Percentiles rank a stretch among this genome's conserved stretches.
Evolutionary conservation across 306 rosid species (phyloP).

Genomic region (Neltuma alba): DNA sequence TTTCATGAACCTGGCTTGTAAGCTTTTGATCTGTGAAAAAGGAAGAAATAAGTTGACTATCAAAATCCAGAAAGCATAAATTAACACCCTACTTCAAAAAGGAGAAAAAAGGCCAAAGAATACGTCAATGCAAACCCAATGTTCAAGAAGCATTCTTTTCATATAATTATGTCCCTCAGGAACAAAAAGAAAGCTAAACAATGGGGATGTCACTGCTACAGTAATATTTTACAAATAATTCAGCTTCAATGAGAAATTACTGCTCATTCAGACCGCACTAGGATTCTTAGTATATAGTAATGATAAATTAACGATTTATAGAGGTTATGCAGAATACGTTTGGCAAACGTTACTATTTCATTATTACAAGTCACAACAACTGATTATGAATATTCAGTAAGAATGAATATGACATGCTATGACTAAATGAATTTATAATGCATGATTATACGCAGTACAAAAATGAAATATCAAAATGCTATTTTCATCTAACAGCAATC

Average conservation of each 20-base stretch:
- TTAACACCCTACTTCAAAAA: neutral
- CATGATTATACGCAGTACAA: neutral
- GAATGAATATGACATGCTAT: neutral
- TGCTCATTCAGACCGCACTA: neutral
- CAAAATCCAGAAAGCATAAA: slow-evolving; percentile 5
- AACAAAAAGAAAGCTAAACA: neutral
- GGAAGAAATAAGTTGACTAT: slow-evolving; percentile 34
- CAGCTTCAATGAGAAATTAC: neutral
- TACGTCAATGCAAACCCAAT: slow-evolving; percentile 7
- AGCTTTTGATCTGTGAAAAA: slow-evolving; percentile 82
- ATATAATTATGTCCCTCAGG: neutral
- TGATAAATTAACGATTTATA: neutral
- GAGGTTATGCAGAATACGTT: neutral
- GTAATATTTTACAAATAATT: neutral
- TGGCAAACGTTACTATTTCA: neutral
- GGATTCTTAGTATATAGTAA: neutral
- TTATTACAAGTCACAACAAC: neutral
- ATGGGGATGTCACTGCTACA: neutral
- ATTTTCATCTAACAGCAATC: neutral
- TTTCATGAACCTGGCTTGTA: slow-evolving; percentile 94
- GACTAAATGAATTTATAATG: neutral
- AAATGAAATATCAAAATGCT: neutral
- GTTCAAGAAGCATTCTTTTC: neutral
- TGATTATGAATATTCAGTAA: neutral
- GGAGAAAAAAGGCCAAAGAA: neutral